Base-by-base conservation (phyloP, 108 stramenopile species). In the Fistulifera solaris region DNA sequence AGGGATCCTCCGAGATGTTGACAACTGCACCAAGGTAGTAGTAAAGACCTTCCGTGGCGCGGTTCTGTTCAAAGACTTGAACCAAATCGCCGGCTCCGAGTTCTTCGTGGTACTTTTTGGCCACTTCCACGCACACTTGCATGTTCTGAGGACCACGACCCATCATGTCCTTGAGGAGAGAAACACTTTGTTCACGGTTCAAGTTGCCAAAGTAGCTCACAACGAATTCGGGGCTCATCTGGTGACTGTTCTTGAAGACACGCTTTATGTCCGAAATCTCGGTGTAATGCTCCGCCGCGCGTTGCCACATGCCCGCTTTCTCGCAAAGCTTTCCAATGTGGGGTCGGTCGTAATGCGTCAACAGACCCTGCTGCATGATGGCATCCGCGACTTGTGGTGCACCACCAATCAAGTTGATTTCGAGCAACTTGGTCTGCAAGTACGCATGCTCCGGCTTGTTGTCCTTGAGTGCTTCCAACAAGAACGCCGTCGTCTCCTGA, bases 201-300 rank as follows among this genome's bases (percentile, higher is more conserved):
- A 99, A 77, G 59, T 86, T 94, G 39, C 97, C 96, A 73, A 99
- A 99, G 77, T 80, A 99, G 48, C 53, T 68, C 40, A 99, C 87
- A 18, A 98, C 85, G 63, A 98, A 99, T 60, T 96, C 98, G 1
- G 91, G 77, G 58, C 86, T 87, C 90, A 98, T 92, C 48, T 92
- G 86, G 65, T 96, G 93, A 54, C 91, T 83, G 66, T 94, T 94
- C 73, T 95, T 91, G 75, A 94, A 92, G 25, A 94, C 89, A 46
- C 87, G 87, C 87, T 99, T 99, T 67, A 99, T 98, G 74, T 99
- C 99, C 12, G 76, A 84, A 31, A 96, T 92, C 52, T 97, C 94
- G 50, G 90, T 96, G 90, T 96, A 98, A 70, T 98, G 94, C 75
- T 99, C 97, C n/a, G 98, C 94, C 6, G 99, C 99, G 43, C 99